Conservation (phyloP, 805 yeast species). For the Tetrapisispora phaffii region DNA sequence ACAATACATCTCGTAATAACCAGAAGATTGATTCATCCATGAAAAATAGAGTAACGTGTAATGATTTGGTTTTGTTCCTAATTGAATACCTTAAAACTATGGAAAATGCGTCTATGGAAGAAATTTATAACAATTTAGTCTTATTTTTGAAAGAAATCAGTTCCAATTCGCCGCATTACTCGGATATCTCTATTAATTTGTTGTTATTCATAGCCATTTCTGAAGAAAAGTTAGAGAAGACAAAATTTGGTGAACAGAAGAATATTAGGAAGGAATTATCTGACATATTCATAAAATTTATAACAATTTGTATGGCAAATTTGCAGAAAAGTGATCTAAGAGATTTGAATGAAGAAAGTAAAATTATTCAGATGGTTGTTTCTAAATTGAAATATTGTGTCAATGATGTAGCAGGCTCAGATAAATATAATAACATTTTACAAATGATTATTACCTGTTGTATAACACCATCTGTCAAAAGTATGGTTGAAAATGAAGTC, state of each 20-base stretch:
- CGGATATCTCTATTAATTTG: conserved; percentile 41
- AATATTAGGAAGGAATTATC: conserved; percentile 46
- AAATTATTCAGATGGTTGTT: conserved; percentile 13
- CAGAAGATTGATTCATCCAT: conserved; percentile 34
- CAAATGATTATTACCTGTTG: conserved; percentile 45
- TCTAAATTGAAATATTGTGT: conserved; percentile 13
- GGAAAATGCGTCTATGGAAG: conserved; percentile 71
- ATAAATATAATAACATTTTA: conserved; percentile 43
- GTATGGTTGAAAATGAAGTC: conserved; percentile 34
- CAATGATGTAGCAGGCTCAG: conserved; percentile 32
- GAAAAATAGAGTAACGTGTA: conserved; percentile 37
- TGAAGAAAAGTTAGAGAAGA: conserved; percentile 45
- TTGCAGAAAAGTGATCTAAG: conserved; percentile 13
- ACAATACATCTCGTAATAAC: conserved; percentile 1
- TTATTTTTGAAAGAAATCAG: conserved; percentile 51
- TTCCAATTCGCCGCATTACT: conserved; percentile 39
- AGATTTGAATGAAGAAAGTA: conserved; percentile 6
- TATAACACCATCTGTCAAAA: conserved; percentile 43
- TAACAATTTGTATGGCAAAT: conserved; percentile 26
- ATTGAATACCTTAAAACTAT: conserved; percentile 52
- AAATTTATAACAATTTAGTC: conserved; percentile 55
- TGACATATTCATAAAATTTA: conserved; percentile 35
- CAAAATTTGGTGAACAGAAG: conserved; percentile 54
- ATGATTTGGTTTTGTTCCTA: conserved; percentile 42
- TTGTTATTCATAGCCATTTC: conserved; percentile 44